These are phyloP conservation scores for Acer saccharum DNA, from an alignment of 345 rosid species.

Conservation along the genomic window DNA sequence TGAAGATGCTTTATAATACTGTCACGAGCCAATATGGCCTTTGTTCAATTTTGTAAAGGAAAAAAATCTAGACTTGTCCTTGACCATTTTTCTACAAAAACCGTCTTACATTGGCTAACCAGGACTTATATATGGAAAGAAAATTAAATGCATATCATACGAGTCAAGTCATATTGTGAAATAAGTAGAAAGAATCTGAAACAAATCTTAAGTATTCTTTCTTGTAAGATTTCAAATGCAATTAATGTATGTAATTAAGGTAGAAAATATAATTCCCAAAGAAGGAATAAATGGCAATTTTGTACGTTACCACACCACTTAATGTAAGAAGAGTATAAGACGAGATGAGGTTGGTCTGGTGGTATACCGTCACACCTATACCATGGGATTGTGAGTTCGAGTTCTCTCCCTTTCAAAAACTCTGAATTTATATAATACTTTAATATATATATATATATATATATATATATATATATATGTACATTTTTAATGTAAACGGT, in stretches of 20 bases:
- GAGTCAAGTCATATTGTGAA: neutral
- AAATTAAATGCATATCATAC: neutral
- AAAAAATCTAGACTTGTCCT: neutral
- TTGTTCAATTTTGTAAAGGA: neutral
- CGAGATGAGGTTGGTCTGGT: too few species aligned
- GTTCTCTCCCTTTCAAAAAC: too few species aligned
- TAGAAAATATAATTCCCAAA: neutral
- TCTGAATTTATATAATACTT: too few species aligned
- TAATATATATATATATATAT: too few species aligned
- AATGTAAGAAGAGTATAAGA: too few species aligned
- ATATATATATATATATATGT: too few species aligned
- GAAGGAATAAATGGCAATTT: too few species aligned
- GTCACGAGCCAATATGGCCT: neutral
- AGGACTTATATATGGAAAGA: neutral
- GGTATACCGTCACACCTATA: too few species aligned
- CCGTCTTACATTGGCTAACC: neutral
- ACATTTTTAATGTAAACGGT: too few species aligned
- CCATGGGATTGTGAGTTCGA: too few species aligned
- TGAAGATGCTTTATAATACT: neutral
- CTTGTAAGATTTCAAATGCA: neutral
- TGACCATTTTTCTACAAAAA: neutral
- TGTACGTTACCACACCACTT: too few species aligned
- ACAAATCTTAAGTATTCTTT: neutral
- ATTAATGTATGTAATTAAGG: neutral
- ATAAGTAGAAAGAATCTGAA: neutral